Evolutionary conservation across 352 stramenopile species (phyloP), one percentile per base, ranked within the genome.

Genomic region (Phytophthora foliorum): DNA sequence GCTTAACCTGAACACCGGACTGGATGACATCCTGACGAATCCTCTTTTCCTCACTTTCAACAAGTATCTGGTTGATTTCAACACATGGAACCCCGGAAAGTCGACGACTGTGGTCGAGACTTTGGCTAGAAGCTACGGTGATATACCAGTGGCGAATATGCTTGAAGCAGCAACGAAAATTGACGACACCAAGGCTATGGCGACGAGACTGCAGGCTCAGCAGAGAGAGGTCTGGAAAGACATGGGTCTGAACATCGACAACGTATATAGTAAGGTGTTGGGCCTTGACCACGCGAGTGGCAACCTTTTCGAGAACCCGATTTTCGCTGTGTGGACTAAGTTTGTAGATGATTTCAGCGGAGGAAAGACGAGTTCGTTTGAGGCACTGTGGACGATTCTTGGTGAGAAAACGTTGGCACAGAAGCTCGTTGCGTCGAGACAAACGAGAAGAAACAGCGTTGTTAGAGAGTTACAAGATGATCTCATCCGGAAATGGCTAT

Each of bases 161-260:
- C 44, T 57, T 7, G 19, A 57, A 32, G 8, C 22, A 16, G 51
- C 32, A 6, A 48, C 32, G 22, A 46, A 46, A 24, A 32, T 46
- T 22, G 14, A n/a, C n/a, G 32, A n/a, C 4, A 46, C 51, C 10
- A 32, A 32, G 31, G 31, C 5, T 22, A 57, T 57, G 31, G 51
- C 51, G 14, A 32, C 32, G 11, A 32, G 32, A 31, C 13, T 57
- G 25, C 53, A 69, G 29, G 63, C 8, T 13, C 32, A 69, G 22
- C 52, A 57, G 27, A 36, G 50, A 19, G 19, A 39, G 14, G 3
- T 52, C 14, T 63, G 44, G 61, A 57, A 42, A 1, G 36, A 42
- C 21, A 42, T 22, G 27, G 42, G 45, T 3, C 19, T 57, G 16
- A 44, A 19, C 21, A 32, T 13, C 7, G 61, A 63, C 7, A n/a